A percentile compares a stretch with the other conserved stretches of the same genome.
These are phyloP conservation scores for Exophiala spinifera DNA, from an alignment of 2,329 filamentous ascomycete species.

Conservation along the genomic window DNA sequence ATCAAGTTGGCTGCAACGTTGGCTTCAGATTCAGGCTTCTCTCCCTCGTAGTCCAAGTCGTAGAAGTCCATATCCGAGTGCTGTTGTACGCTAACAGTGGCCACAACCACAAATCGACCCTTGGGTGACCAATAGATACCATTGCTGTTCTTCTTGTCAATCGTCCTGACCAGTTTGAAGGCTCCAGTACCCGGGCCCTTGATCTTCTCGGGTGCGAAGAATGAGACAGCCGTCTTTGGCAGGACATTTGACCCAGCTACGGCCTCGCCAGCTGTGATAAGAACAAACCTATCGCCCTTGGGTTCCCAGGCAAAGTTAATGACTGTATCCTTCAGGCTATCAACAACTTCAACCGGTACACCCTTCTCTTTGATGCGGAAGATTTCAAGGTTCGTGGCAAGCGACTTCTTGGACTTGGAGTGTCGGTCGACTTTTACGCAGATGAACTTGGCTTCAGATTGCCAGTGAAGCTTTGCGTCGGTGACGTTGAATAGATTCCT, in stretches of 20 bases:
- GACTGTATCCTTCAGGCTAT: constrained; percentile 95
- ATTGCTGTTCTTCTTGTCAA: constrained; percentile 99
- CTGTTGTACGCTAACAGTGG: constrained; percentile 87
- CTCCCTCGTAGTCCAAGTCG: constrained; percentile 96
- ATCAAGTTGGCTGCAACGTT: constrained; percentile 92
- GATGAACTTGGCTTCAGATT: constrained; percentile 87
- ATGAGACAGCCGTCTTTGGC: constrained; percentile 90
- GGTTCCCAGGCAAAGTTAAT: constrained; percentile 99
- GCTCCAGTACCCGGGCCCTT: constrained; percentile 76
- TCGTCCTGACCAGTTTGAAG: constrained; percentile 91
- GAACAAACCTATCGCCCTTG: constrained; percentile 93
- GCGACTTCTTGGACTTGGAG: constrained; percentile 98
- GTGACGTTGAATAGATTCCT: constrained; percentile 97
- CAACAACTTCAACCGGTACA: constrained; percentile 95
- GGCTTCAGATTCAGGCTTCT: constrained; percentile 90
- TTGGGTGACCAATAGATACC: constrained; percentile 98
- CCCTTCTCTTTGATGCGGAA: constrained; percentile 98
- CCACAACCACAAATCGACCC: constrained; percentile 91
- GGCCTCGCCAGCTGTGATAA: constrained; percentile 90
- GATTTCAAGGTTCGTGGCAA: constrained; percentile 95
- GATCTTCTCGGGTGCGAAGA: constrained; percentile 94
- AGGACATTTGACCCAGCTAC: constrained; percentile 73
- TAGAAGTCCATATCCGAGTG: constrained; percentile 96
- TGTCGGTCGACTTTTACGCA: constrained; percentile 99
- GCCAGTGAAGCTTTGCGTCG: constrained; percentile 98